Base-by-base conservation (phyloP, 768 basidiomycete species). In the Cyclocybe cylindracea region DNA sequence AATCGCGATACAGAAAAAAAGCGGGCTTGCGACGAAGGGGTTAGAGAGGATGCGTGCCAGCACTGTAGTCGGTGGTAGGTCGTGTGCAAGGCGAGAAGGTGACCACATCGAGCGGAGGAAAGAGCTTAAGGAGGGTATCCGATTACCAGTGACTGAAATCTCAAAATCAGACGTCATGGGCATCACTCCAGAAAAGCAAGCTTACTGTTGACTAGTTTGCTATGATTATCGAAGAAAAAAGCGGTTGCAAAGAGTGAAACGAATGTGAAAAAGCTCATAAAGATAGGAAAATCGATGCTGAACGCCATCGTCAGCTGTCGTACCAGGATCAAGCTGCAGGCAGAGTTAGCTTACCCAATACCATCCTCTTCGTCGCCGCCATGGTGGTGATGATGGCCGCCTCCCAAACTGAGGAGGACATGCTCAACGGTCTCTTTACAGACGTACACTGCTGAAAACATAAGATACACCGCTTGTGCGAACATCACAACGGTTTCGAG, bases 351-450 rank as follows among this genome's bases (percentile, higher is more conserved):
- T 24, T 24, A 24, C 24, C 24, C 24, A 24, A 24, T 24, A 24
- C 24, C 24, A 3, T 24, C 69, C 50, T 76, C 78, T 55, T 82
- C 79, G 8, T 87, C 85, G 36, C 83, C 80, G 7, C 78, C 78
- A 62, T 64, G 59, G 53, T 71, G 69, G 51, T 87, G 86, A 59
- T 90, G 89, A 59, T 89, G 87, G 52, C 83, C 89, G 45, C 64
- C 70, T 4, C 75, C 75, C 2, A 82, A 80, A 42, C 85, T 85
- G 39, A 98, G 76, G 11, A 99, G 66, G 37, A 97, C 68, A 70
- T 96, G 94, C 70, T 99, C 96, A 4, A 98, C 78, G 0, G 94
- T 90, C 77, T 99, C 97, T 64, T 99, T 98, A 62, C 93, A 94
- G 13, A 98, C 89, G 71, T 98, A 99, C 2, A 98, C 88, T 0